phyloP scores from a whole-genome alignment of 345 rosid genomes.

The Raphanus raphanistrum region DNA sequence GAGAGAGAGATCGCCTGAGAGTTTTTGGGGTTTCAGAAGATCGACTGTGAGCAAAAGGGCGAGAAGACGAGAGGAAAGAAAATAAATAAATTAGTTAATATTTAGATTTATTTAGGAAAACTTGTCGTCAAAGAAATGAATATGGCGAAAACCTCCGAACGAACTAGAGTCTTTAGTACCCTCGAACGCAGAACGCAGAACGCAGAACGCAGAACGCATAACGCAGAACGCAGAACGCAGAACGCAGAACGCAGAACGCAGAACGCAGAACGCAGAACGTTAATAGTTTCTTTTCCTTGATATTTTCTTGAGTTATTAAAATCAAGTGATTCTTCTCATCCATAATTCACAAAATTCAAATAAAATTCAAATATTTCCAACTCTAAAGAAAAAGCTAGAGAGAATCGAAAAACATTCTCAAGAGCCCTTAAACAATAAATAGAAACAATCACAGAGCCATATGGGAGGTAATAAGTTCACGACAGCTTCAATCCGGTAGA shows the following conservation, averaged over 20 bases:
- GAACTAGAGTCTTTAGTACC: not conserved
- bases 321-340: no score
- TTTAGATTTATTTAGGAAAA: slow-evolving; percentile 1
- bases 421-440: not conserved
- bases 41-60: not conserved
- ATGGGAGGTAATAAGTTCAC: not conserved
- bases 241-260: no score
- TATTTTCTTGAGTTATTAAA: no score
- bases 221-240: no score
- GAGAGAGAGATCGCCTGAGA: slow-evolving; percentile 26
- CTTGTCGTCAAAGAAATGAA: slow-evolving; percentile 37
- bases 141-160: not conserved
- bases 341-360: not conserved
- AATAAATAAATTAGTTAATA: not conserved
- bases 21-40: slow-evolving; percentile 22
- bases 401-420: slow-evolving; percentile 11
- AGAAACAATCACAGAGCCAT: not conserved
- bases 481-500: slow-evolving; percentile 8
- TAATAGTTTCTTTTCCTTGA: no score
- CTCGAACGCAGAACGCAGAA: not conserved
- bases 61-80: not conserved
- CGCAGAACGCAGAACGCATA: no score
- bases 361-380: not conserved
- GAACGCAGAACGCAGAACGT: no score
- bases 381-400: not conserved